Conservation (phyloP, 306 rosid genomes). For the Citrullus mucosospermus region DNA sequence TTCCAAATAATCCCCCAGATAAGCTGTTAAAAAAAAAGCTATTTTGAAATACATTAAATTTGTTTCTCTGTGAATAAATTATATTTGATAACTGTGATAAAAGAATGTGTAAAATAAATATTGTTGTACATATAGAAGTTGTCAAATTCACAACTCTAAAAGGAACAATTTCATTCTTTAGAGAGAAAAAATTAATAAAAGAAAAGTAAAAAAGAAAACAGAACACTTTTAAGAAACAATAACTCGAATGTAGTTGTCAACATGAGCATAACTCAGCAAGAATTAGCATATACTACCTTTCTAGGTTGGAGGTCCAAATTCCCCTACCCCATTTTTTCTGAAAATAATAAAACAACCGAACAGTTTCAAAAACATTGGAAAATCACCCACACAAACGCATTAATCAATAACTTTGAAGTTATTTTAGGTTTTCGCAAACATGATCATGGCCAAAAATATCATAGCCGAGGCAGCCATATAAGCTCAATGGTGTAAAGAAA, state of each 20-base stretch:
- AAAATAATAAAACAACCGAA: neutral
- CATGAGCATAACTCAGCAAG: no score
- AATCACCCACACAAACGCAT: neutral
- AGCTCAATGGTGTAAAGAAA: neutral
- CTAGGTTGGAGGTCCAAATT: no score
- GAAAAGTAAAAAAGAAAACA: neutral
- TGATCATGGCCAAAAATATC: neutral
- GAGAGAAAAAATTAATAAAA: neutral
- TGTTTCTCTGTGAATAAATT: neutral
- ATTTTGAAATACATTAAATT: neutral
- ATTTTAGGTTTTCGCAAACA: no score
- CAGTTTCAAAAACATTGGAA: neutral
- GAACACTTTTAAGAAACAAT: neutral
- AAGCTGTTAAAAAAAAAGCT: neutral
- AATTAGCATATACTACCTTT: no score
- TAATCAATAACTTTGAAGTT: neutral
- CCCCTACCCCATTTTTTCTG: no score
- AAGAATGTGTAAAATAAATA: neutral
- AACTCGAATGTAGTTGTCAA: neutral
- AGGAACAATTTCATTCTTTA: neutral
- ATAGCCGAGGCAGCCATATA: neutral
- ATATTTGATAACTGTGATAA: neutral
- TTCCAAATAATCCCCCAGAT: neutral
- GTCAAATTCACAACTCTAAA: neutral
- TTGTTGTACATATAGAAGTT: neutral